Evolutionary conservation across 305 asterid species (phyloP).

Genomic region (Solanum hybrid): DNA sequence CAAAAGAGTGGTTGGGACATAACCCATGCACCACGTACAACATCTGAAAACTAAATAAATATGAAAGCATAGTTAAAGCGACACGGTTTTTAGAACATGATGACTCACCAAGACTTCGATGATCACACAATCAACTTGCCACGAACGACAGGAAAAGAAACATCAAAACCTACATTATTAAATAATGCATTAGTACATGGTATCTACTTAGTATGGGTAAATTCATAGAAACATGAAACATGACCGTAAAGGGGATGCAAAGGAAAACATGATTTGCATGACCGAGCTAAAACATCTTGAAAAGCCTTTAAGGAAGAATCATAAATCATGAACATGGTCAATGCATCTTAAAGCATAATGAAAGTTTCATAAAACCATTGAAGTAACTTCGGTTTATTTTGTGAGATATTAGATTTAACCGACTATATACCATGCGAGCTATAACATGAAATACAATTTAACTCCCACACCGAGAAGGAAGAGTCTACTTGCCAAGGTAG

Average conservation of each 20-base stretch:
- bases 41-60: neutral
- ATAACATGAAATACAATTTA: neutral
- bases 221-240: neutral
- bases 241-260: neutral
- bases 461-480: neutral
- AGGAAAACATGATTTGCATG: neutral
- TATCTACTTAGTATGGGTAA: neutral
- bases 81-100: neutral
- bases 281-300: neutral
- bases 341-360: neutral
- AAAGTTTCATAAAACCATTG: neutral
- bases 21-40: neutral
- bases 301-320: neutral
- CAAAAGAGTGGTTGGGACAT: neutral
- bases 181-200: neutral
- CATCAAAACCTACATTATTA: neutral
- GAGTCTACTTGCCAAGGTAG: neutral
- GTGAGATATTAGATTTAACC: neutral
- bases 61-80: neutral
- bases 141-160: neutral
- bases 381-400: neutral
- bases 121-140: neutral
- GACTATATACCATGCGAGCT: neutral
- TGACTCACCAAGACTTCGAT: neutral
- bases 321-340: neutral